A percentile compares a stretch with the other conserved stretches of the same genome.
These are phyloP conservation scores for Zymoseptoria crescenta DNA, from an alignment of 2,329 filamentous ascomycete species.

Conservation along the genomic window DNA sequence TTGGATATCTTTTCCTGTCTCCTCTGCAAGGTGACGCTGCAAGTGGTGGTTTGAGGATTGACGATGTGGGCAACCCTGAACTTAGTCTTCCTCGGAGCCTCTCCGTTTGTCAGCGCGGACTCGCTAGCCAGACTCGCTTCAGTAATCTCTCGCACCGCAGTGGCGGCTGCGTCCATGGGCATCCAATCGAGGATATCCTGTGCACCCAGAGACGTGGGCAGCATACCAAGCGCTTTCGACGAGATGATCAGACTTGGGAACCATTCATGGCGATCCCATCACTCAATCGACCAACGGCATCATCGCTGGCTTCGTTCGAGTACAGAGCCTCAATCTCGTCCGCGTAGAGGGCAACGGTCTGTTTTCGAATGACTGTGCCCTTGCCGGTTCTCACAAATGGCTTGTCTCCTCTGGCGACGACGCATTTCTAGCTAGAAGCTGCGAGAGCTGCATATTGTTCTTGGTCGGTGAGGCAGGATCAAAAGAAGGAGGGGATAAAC, in stretches of 20 bases:
- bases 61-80: background rate
- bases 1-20: background rate
- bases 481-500: no score
- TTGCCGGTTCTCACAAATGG: conserved; percentile 32
- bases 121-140: background rate
- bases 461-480: background rate
- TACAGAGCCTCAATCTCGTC: conserved; percentile 45
- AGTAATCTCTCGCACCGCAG: conserved; percentile 10
- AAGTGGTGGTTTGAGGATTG: background rate
- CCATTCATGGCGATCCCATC: conserved; percentile 36
- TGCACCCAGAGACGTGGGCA: conserved; percentile 32
- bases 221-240: conserved; percentile 28
- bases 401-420: conserved; percentile 36
- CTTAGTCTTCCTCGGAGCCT: background rate
- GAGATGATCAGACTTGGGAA: conserved; percentile 35
- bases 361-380: conserved; percentile 9
- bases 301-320: conserved; percentile 15
- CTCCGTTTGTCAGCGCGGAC: conserved; percentile 3
- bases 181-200: conserved; percentile 36
- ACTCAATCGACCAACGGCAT: conserved; percentile 6
- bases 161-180: conserved; percentile 34
- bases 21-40: background rate
- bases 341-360: conserved; percentile 30
- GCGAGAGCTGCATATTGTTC: background rate
- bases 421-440: background rate